Conservation (phyloP, 2,329 filamentous ascomycete genomes). For the Fusarium incarnatum region DNA sequence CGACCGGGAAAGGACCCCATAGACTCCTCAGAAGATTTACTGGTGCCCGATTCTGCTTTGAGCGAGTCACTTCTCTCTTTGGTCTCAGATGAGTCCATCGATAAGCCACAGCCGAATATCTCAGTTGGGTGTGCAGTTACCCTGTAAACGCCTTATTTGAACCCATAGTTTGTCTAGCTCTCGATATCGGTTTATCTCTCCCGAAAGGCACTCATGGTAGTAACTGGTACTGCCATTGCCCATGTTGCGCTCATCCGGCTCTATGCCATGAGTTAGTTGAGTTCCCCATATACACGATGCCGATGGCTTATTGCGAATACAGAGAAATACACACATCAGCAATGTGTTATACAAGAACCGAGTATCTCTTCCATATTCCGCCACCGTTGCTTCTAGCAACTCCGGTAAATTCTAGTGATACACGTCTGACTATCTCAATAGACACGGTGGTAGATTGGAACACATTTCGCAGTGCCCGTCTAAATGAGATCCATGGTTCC, state of each 20-base stretch:
- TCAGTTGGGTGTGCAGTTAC: not conserved
- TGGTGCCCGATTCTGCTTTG: not conserved
- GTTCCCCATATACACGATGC: not conserved
- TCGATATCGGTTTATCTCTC: not conserved
- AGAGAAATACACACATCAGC: not conserved
- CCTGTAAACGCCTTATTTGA: too few relatives aligned
- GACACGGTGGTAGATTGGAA: not conserved
- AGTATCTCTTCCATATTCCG: not conserved
- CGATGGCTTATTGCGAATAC: not conserved
- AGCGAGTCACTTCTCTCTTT: not conserved
- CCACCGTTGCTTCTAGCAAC: not conserved
- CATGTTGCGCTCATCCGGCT: not conserved
- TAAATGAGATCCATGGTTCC: not conserved
- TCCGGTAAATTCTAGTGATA: too few relatives aligned
- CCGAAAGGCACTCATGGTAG: not conserved
- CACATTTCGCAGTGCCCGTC: not conserved
- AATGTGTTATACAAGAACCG: not conserved
- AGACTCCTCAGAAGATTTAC: not conserved
- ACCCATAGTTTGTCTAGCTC: not conserved
- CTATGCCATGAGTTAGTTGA: not conserved
- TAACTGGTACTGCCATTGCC: not conserved
- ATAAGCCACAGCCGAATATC: not conserved
- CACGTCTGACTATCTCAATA: too few relatives aligned
- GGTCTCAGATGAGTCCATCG: not conserved
- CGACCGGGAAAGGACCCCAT: not conserved